Percentiles rank a stretch among this genome's conserved stretches.
These are phyloP conservation scores for Leccinum subfulvum DNA, from an alignment of 1,284 basidiomycete species.

Conservation along the genomic window DNA sequence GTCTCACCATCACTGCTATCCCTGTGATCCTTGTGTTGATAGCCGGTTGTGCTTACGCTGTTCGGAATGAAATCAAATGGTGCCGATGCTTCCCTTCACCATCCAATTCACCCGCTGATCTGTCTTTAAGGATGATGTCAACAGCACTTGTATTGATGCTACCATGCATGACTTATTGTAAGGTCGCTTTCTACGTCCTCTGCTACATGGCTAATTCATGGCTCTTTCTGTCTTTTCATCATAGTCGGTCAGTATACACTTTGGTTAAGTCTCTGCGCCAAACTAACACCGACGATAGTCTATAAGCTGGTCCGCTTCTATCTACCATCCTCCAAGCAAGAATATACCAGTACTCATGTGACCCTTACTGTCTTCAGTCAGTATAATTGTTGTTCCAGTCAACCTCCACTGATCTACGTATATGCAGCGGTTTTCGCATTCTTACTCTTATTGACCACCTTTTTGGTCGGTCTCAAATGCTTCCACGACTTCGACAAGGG, in stretches of 20 bases:
- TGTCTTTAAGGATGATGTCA: slow-evolving; percentile 55
- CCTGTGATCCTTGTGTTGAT: slow-evolving; percentile 76
- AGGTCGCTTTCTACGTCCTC: slow-evolving; percentile 30
- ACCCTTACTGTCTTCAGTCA: slow-evolving; percentile 79
- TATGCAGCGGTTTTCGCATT: slow-evolving; percentile 70
- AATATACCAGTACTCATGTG: slow-evolving; percentile 67
- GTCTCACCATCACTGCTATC: slow-evolving; percentile 76
- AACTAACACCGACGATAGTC: slow-evolving; percentile 41
- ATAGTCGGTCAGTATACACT: slow-evolving; percentile 40
- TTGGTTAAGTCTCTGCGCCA: background rate
- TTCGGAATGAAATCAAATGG: slow-evolving; percentile 79
- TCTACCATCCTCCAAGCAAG: slow-evolving; percentile 47
- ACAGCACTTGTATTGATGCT: slow-evolving; percentile 70
- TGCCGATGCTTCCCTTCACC: slow-evolving; percentile 30
- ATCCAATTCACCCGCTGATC: slow-evolving; percentile 3
- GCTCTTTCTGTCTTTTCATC: background rate
- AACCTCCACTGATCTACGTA: slow-evolving; percentile 2
- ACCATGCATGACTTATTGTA: slow-evolving; percentile 72
- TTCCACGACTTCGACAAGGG: slow-evolving; percentile 80
- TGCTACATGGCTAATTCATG: slow-evolving; percentile 16
- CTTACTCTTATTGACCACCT: slow-evolving; percentile 67
- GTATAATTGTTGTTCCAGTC: slow-evolving; percentile 29
- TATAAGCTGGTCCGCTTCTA: slow-evolving; percentile 83
- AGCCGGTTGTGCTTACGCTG: slow-evolving; percentile 62
- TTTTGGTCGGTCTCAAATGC: slow-evolving; percentile 72